Evolutionary conservation across 768 basidiomycete genomes (phyloP).

Genomic region (Saitozyma podzolica): DNA sequence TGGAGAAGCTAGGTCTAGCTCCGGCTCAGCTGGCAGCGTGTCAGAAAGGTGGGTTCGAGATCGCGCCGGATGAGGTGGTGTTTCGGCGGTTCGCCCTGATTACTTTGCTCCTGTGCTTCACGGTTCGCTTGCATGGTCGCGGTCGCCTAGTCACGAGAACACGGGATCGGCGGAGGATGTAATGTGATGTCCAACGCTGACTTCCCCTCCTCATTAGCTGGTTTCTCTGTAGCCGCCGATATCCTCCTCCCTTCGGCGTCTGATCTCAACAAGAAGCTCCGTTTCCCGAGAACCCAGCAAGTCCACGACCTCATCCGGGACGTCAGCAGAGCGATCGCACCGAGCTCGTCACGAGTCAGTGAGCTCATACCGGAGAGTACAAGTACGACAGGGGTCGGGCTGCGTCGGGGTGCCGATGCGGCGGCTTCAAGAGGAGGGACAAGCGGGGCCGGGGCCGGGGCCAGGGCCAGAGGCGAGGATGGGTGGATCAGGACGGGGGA

Average conservation of each 20-base stretch:
- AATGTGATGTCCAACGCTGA: not conserved
- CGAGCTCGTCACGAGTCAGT: conserved; percentile 17
- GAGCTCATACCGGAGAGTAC: conserved; percentile 5
- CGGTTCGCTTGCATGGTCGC: too few species aligned
- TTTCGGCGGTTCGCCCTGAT: too few species aligned
- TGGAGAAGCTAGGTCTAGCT: conserved; percentile 25
- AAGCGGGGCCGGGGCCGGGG: not conserved
- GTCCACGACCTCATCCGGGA: conserved; percentile 56
- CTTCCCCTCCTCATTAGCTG: conserved; percentile 17
- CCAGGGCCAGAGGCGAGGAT: conserved; percentile 29
- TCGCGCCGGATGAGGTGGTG: too few species aligned
- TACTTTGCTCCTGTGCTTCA: not conserved
- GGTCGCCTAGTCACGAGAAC: too few species aligned
- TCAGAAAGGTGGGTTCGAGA: conserved; percentile 27
- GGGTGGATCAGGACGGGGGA: conserved; percentile 75
- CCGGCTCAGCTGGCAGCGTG: conserved; percentile 30
- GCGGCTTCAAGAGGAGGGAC: too few species aligned
- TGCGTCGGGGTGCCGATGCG: too few species aligned
- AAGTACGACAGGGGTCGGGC: not conserved
- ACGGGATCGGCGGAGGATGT: not conserved
- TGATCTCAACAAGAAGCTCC: conserved; percentile 34
- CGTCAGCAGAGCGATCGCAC: conserved; percentile 57
- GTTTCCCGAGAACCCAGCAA: conserved; percentile 3
- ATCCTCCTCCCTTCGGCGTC: conserved; percentile 27
- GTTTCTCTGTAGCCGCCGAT: conserved; percentile 28